Evolutionary conservation across 2,329 filamentous ascomycete genomes (phyloP).

Genomic region (Paraphaeosphaeria minitans): DNA sequence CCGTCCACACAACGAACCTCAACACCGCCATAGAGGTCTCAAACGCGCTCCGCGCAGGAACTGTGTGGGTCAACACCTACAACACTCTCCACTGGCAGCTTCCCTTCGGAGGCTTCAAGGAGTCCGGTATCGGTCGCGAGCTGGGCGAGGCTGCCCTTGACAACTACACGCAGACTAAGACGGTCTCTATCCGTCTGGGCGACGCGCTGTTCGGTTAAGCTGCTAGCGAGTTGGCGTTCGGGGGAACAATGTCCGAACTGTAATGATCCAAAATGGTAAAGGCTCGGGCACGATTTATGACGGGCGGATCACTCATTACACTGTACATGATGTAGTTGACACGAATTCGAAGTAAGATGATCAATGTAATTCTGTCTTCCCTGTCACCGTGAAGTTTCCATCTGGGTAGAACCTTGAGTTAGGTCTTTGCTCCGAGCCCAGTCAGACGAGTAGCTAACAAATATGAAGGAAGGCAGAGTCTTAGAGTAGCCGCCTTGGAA

Average conservation of each 20-base stretch:
- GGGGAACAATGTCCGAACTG: background rate
- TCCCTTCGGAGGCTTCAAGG: constrained; percentile 60
- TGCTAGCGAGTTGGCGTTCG: background rate
- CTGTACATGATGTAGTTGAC: constrained; percentile 15
- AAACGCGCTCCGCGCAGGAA: constrained; percentile 72
- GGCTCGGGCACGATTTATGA: background rate
- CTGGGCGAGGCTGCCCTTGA: constrained; percentile 57
- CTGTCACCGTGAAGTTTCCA: background rate
- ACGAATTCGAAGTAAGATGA: constrained; percentile 3
- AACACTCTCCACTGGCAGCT: constrained; percentile 73
- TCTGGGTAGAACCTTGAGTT: too few species aligned
- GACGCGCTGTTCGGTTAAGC: constrained; percentile 56
- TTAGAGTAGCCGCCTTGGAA: background rate
- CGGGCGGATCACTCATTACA: constrained; percentile 2
- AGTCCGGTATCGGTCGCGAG: constrained; percentile 56
- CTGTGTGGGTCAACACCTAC: constrained; percentile 71
- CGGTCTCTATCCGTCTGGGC: constrained; percentile 55
- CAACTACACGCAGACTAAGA: constrained; percentile 53
- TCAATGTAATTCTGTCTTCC: background rate
- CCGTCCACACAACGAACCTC: constrained; percentile 76
- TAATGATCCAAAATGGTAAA: constrained; percentile 6
- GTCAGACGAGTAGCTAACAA: too few species aligned
- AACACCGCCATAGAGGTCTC: constrained; percentile 80
- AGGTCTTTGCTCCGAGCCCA: too few species aligned
- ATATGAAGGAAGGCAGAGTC: background rate